These are phyloP conservation scores for Arabidopsis thaliana DNA, from an alignment of 345 rosid genomes.

Conservation along the genomic window TAIR10.1 NC_003071.7:14230001-14230500, in stretches of 20 bases:
- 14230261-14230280: neutral
- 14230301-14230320: neutral
- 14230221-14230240: slow-evolving; percentile 3
- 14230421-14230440: neutral
- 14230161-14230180: slow-evolving; percentile 99
- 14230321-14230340: neutral
- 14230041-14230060: slow-evolving; percentile 52
- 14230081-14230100: slow-evolving; percentile 46
- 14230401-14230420: neutral
- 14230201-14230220: neutral
- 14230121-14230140: slow-evolving; percentile 59
- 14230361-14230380: neutral
- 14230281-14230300: neutral
- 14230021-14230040: slow-evolving; percentile 55
- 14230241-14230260: neutral
- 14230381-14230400: slow-evolving; percentile 9
- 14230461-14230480: neutral
- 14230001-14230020: slow-evolving; percentile 90
- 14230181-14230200: slow-evolving; percentile 67
- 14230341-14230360: neutral
- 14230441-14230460: neutral
- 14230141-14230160: slow-evolving; percentile 81
- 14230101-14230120: slow-evolving; percentile 40
- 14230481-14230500: slow-evolving; percentile 2
- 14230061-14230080: slow-evolving; percentile 46